A percentile compares a stretch with the other conserved stretches of the same genome.
Evolutionary conservation across 345 rosid species (phyloP).

Genomic region (Balakata baccata): DNA sequence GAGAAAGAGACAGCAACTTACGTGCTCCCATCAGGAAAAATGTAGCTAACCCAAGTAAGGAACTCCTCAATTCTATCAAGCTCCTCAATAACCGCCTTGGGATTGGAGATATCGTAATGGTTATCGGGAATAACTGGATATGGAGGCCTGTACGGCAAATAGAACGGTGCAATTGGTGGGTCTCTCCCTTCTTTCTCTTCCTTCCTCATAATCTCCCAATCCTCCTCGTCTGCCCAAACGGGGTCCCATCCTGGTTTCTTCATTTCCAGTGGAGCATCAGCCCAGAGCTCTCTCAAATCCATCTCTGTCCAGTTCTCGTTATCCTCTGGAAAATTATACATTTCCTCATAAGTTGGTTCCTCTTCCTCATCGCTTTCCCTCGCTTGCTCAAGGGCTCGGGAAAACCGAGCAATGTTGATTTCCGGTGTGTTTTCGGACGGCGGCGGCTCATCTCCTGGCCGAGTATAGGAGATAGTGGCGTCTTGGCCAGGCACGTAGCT

Average conservation of each 20-base stretch:
- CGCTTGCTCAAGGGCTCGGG: constrained; percentile 33
- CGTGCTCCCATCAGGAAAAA: constrained; percentile 87
- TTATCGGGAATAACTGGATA: constrained; percentile 72
- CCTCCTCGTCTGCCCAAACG: constrained; percentile 72
- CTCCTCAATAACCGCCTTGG: constrained; percentile 78
- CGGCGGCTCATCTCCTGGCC: constrained; percentile 44
- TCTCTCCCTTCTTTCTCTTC: constrained; percentile 54
- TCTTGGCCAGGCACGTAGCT: constrained; percentile 19
- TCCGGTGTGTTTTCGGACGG: constrained; percentile 43
- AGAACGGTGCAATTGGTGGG: constrained; percentile 79
- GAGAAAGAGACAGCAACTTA: constrained; percentile 26
- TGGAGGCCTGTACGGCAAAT: constrained; percentile 75
- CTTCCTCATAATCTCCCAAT: constrained; percentile 57
- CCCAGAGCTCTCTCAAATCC: constrained; percentile 83
- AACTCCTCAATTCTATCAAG: constrained; percentile 93
- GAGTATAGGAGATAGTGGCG: constrained; percentile 26
- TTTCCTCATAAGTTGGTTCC: constrained; percentile 42
- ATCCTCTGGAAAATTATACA: constrained; percentile 67
- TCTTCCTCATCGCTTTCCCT: constrained; percentile 48
- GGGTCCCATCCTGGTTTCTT: constrained; percentile 92
- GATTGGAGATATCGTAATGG: constrained; percentile 50
- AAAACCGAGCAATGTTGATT: constrained; percentile 47
- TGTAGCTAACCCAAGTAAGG: constrained; percentile 87
- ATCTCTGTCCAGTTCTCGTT: constrained; percentile 76
- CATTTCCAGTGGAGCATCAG: constrained; percentile 56